Evolutionary conservation across 2,329 filamentous ascomycete genomes (phyloP).

Genomic region (Calonectria pauciramosa): DNA sequence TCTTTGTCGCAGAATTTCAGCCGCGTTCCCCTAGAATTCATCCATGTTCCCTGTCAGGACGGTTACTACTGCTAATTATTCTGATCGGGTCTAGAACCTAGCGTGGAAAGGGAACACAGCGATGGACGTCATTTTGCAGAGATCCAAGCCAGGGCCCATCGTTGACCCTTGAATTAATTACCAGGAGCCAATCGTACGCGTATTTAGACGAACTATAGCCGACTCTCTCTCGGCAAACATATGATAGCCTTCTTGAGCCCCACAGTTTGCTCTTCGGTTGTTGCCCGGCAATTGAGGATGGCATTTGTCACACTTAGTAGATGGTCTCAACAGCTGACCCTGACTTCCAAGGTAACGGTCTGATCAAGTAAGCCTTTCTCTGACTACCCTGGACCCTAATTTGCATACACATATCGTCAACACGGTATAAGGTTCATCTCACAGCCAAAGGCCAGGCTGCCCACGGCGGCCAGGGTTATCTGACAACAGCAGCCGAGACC

Average conservation of each 20-base stretch:
- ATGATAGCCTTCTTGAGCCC: not conserved
- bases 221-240: not conserved
- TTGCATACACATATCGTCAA: too few species aligned
- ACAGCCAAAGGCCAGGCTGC: too few species aligned
- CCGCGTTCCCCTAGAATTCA: not conserved
- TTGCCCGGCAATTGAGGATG: not conserved
- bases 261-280: not conserved
- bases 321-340: too few species aligned
- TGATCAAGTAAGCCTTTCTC: too few species aligned
- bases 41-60: not conserved
- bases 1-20: not conserved
- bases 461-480: too few species aligned
- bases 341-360: too few species aligned
- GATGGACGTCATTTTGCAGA: not conserved
- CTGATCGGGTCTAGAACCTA: not conserved
- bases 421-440: too few species aligned
- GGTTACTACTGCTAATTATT: not conserved
- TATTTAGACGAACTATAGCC: not conserved
- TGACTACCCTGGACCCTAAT: too few species aligned
- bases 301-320: too few species aligned
- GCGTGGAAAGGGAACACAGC: not conserved
- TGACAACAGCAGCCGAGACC: too few species aligned
- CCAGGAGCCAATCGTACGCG: not conserved
- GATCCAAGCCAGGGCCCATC: not conserved
- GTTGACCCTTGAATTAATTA: not conserved